Evolutionary conservation across 805 yeast genomes (phyloP).

Genomic region (Yamadazyma sp.): DNA sequence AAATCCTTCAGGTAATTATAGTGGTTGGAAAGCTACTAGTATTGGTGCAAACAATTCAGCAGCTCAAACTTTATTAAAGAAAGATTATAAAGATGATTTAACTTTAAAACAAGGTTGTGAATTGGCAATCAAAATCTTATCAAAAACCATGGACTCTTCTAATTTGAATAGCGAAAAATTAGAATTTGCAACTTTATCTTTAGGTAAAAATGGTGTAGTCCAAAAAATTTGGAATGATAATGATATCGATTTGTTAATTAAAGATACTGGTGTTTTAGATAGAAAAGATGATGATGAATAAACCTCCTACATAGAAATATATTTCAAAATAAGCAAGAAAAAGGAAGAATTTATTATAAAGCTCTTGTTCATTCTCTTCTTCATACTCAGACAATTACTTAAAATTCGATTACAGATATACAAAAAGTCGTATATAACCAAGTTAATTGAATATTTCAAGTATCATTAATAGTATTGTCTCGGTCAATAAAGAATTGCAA

Average conservation of each 20-base stretch:
- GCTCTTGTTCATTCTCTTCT: no score
- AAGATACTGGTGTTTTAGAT: constrained; percentile 66
- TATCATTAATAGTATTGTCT: no score
- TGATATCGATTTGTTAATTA: constrained; percentile 72
- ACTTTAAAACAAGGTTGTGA: constrained; percentile 73
- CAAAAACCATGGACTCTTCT: constrained; percentile 91
- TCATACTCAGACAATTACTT: no score
- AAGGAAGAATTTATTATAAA: no score
- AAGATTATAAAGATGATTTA: constrained; percentile 86
- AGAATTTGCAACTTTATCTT: constrained; percentile 79
- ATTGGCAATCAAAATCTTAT: constrained; percentile 84
- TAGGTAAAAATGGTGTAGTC: constrained; percentile 46
- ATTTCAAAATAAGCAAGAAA: no score
- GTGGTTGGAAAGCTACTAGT: constrained; percentile 98
- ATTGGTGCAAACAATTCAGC: constrained; percentile 96
- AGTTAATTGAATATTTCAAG: no score
- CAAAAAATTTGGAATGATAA: constrained; percentile 77
- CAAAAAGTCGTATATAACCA: no score
- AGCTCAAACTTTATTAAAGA: constrained; percentile 92
- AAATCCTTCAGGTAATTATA: constrained; percentile 95
- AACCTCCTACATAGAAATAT: no score
- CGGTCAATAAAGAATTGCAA: no score
- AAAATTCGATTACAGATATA: no score
- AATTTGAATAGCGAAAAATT: constrained; percentile 84
- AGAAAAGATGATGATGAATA: constrained; percentile 31